A percentile compares a stretch with the other conserved stretches of the same genome.
phyloP scores from a whole-genome alignment of 345 rosid species.

The Crucihimalaya himalaica region DNA sequence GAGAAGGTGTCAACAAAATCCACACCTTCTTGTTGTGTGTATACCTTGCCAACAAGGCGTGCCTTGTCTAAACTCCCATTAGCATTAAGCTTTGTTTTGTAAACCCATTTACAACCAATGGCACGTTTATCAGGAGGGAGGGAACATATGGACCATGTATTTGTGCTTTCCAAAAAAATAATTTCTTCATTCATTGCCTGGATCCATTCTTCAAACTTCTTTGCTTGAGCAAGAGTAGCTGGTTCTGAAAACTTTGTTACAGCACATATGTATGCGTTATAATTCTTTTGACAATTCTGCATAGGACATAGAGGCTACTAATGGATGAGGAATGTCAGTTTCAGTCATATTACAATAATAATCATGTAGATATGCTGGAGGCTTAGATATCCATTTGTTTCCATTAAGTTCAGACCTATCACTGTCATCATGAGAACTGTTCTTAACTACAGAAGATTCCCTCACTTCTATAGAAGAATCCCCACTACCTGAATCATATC shows the following conservation, averaged over 20 bases:
- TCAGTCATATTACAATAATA: too few species aligned
- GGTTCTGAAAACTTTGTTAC: background rate
- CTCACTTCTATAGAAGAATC: too few species aligned
- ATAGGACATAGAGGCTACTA: background rate
- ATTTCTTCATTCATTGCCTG: background rate
- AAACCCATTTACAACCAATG: background rate
- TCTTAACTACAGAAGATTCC: too few species aligned
- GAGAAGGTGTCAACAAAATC: too few species aligned
- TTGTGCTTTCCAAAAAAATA: background rate
- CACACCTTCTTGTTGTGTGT: background rate
- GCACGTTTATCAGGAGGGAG: background rate
- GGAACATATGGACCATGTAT: background rate
- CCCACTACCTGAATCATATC: too few species aligned
- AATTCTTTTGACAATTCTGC: accelerated
- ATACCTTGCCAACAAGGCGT: background rate
- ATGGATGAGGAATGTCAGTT: too few species aligned
- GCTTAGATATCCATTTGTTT: too few species aligned
- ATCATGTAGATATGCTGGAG: too few species aligned
- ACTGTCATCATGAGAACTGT: too few species aligned
- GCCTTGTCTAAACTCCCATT: background rate
- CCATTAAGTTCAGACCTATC: too few species aligned
- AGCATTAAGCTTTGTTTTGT: background rate
- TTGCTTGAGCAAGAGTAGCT: background rate
- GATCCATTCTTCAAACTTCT: background rate
- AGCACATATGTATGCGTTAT: background rate